Base-by-base conservation (phyloP, 139 green algal species). In the Picochlorum costavermella region DNA sequence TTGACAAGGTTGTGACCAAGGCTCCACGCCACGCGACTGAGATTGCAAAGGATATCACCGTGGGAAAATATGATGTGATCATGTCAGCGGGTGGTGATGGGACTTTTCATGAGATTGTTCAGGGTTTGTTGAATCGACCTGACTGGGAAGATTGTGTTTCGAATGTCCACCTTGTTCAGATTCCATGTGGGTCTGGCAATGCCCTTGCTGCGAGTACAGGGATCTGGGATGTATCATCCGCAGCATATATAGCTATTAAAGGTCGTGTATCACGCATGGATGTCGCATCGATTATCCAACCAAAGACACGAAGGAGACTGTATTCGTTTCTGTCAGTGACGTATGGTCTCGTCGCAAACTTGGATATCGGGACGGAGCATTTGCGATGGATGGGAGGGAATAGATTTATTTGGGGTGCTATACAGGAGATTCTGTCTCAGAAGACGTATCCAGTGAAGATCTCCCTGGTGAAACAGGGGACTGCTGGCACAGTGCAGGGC, bases 331-430 rank as follows among this genome's bases (percentile, higher is more conserved):
- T 94, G 14, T 81, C 72, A 1, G 33, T 86, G 13, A 81, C 71
- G 28, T 94, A 83, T 68, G 86, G 86, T 49, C 30, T 85, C 9
- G 79, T 92, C 30, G 60, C 75, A 46, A 91, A 89, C 62, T 66
- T 94, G 17, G 86, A 94, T 64, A 78, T 90, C 11, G 81, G 81
- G 50, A 94, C 86, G 3, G 79, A 94, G 23, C 61, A 81, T 46
- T 60, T 91, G n/a, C 76, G 86, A 68, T 92, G 81, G 81, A 73
- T 93, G 75, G 86, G 86, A 2, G 71, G 80, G 25, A 51, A 68
- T 2, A 74, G 86, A 3, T 92, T 92, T 74, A 83, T 80, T 5
- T 8, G 85, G 11, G 86, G 84, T 0, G 83, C 73, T 2, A 25
- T 91, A n/a, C 56, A 70, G 31, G 70, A 91, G 65, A 77, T 90